A percentile compares a stretch with the other conserved stretches of the same genome.
Conservation (phyloP, 2,329 filamentous ascomycete genomes). For the Aspergillus novofumigatus region DNA sequence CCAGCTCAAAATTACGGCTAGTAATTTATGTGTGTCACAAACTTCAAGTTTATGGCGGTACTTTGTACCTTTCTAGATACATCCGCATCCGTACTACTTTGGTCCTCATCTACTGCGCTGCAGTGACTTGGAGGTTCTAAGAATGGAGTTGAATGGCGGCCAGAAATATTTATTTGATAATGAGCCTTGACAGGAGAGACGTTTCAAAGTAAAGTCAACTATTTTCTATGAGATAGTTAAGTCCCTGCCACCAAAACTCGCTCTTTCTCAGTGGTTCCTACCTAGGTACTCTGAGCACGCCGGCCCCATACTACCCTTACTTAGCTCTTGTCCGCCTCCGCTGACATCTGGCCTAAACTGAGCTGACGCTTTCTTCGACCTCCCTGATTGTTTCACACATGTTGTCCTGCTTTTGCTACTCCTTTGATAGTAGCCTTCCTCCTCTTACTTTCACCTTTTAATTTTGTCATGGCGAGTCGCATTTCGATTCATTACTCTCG, state of each 20-base stretch:
- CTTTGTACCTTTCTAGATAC: too few relatives aligned
- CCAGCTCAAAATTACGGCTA: background rate
- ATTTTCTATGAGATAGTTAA: background rate
- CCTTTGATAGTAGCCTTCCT: conserved; percentile 11
- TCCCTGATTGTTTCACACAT: conserved; percentile 26
- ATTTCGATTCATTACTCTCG: conserved; percentile 33
- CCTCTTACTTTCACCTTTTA: conserved; percentile 17
- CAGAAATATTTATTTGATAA: background rate
- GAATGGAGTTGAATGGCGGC: background rate
- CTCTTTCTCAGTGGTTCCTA: background rate
- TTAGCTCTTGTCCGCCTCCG: conserved; percentile 12
- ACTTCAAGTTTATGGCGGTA: background rate
- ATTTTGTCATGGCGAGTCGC: conserved; percentile 33
- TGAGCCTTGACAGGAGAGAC: background rate
- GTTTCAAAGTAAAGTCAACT: background rate
- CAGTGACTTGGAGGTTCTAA: background rate
- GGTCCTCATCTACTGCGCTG: background rate
- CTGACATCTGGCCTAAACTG: conserved; percentile 36
- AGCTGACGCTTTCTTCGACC: conserved; percentile 26
- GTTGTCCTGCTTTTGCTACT: conserved; percentile 18
- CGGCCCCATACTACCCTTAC: background rate
- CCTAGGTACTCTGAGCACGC: background rate
- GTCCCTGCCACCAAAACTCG: too few relatives aligned
- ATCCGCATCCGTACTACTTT: background rate
- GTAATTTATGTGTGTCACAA: background rate